Conservation (phyloP, 805 yeast genomes). For the Yamadazyma sp. region DNA sequence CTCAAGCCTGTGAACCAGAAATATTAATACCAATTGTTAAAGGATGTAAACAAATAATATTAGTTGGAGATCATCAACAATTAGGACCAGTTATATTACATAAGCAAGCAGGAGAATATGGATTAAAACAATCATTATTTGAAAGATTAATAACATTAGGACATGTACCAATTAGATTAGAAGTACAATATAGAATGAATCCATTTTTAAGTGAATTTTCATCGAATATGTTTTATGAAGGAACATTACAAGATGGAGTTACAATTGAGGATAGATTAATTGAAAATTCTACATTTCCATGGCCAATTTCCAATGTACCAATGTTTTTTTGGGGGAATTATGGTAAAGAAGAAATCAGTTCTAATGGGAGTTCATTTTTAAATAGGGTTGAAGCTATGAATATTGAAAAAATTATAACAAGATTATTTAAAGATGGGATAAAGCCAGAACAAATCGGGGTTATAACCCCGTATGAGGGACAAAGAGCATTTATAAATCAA, state of each 20-base stretch:
- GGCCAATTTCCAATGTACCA: conserved; percentile 84
- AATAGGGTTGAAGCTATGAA: conserved; percentile 89
- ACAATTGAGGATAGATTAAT: conserved; percentile 68
- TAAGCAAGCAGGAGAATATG: conserved; percentile 79
- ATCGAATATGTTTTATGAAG: conserved; percentile 89
- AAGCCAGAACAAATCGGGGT: conserved; percentile 83
- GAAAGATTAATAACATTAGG: conserved; percentile 83
- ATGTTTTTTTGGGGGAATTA: conserved; percentile 94
- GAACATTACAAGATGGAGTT: conserved; percentile 88
- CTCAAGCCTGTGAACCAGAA: conserved; percentile 94
- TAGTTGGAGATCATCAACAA: conserved; percentile 96
- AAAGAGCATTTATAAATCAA: conserved; percentile 75
- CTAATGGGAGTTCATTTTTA: conserved; percentile 75
- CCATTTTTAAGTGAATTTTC: conserved; percentile 86
- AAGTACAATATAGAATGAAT: conserved; percentile 94
- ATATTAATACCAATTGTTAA: conserved; percentile 83
- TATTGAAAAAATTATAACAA: conserved; percentile 73
- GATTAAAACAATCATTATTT: conserved; percentile 80
- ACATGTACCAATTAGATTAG: conserved; percentile 79
- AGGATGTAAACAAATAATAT: conserved; percentile 84
- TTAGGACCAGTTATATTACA: conserved; percentile 88
- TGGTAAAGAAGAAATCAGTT: conserved; percentile 86
- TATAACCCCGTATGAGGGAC: conserved; percentile 94
- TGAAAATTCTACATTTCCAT: conserved; percentile 65
- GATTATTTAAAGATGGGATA: conserved; percentile 73